Percentiles rank a stretch among this genome's conserved stretches.
phyloP scores from a whole-genome alignment of 1,139 yeast species.

The Suhomyces taliae region DNA sequence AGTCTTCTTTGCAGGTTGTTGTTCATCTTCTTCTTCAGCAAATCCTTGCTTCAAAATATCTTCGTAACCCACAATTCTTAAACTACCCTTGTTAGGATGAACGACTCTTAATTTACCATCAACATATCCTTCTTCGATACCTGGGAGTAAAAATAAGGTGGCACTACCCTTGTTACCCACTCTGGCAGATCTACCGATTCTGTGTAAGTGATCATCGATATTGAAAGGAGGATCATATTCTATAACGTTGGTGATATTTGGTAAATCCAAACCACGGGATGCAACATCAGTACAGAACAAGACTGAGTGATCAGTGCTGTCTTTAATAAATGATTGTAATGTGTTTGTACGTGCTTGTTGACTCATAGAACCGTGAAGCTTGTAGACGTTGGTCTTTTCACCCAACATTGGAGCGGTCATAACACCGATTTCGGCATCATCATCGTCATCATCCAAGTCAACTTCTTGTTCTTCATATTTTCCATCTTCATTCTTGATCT shows the following conservation, averaged over 20 bases:
- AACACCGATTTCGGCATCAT: conserved; percentile 40
- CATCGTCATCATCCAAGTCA: conserved; percentile 15
- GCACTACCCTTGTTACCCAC: conserved; percentile 69
- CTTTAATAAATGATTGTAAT: conserved; percentile 59
- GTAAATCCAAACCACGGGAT: conserved; percentile 70
- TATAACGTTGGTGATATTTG: conserved; percentile 61
- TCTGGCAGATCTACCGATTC: conserved; percentile 76
- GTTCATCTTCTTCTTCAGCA: conserved; percentile 31
- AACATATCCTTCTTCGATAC: conserved; percentile 81
- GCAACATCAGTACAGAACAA: conserved; percentile 84
- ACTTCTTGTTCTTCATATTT: conserved; percentile 20
- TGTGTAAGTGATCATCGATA: conserved; percentile 69
- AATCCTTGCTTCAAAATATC: conserved; percentile 59
- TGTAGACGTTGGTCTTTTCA: conserved; percentile 54
- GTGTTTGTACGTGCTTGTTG: conserved; percentile 84
- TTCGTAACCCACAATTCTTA: conserved; percentile 50
- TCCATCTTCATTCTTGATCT: conserved; percentile 29
- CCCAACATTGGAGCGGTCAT: conserved; percentile 57
- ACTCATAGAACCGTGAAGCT: conserved; percentile 85
- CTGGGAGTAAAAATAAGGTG: conserved; percentile 77
- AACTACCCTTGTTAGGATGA: conserved; percentile 59
- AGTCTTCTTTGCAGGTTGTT: conserved; percentile 8
- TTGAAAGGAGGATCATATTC: conserved; percentile 73
- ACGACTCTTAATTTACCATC: conserved; percentile 48
- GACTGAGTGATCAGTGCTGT: conserved; percentile 52